phyloP scores from a whole-genome alignment of 805 yeast genomes.

The Monosporozyma yasuniensis region DNA sequence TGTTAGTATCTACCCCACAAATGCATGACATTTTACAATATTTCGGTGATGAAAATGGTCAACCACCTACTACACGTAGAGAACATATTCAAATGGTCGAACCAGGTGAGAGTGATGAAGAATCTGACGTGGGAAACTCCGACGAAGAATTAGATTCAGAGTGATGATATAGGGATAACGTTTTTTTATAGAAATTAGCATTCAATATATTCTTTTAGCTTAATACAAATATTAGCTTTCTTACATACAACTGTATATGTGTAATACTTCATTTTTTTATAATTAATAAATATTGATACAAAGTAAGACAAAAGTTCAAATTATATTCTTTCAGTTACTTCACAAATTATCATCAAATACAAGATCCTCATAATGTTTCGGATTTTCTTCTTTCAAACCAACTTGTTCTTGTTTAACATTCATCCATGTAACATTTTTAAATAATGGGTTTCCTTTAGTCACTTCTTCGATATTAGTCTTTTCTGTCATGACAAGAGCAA shows the following conservation, averaged over 20 bases:
- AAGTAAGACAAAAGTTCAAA: not conserved
- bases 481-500: conserved; percentile 58
- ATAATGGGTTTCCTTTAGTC: conserved; percentile 25
- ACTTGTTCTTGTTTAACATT: conserved; percentile 51
- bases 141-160: too few relatives aligned
- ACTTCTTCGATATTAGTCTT: conserved; percentile 28
- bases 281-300: not conserved
- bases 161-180: too few relatives aligned
- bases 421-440: conserved; percentile 55
- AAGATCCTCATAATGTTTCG: conserved; percentile 22
- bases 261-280: too few relatives aligned
- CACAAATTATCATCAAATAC: not conserved
- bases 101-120: not conserved
- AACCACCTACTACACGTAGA: too few relatives aligned
- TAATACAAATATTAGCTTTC: too few relatives aligned
- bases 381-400: conserved; percentile 47
- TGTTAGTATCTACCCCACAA: not conserved
- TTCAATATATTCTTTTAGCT: not conserved
- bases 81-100: not conserved
- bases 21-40: not conserved
- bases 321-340: too few relatives aligned
- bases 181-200: too few relatives aligned
- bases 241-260: too few relatives aligned
- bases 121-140: not conserved
- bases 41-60: not conserved